These are phyloP conservation scores for Hypoxylon sp. DNA, from an alignment of 2,329 filamentous ascomycete species.

Conservation along the genomic window DNA sequence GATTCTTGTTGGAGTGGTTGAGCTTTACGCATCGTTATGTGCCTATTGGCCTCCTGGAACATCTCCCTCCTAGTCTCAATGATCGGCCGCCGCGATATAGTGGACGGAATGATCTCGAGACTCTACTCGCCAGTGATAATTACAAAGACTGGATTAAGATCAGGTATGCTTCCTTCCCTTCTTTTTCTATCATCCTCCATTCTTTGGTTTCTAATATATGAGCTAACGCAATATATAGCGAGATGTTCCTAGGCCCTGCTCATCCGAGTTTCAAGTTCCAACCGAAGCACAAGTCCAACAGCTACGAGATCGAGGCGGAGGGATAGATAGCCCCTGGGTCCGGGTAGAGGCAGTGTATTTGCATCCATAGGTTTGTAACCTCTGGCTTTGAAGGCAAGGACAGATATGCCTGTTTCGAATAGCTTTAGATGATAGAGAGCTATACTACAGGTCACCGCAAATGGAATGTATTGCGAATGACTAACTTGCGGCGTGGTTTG, in stretches of 20 bases:
- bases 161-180: slow-evolving; percentile 72
- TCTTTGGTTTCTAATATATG: not conserved
- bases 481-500: slow-evolving; percentile 14
- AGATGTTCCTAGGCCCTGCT: slow-evolving; percentile 96
- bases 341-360: not conserved
- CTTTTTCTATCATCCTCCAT: not conserved
- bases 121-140: slow-evolving; percentile 89
- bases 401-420: slow-evolving; percentile 7
- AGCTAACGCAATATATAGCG: slow-evolving; percentile 66
- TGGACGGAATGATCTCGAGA: slow-evolving; percentile 92
- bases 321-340: slow-evolving; percentile 61
- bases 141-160: slow-evolving; percentile 99
- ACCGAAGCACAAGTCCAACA: slow-evolving; percentile 97
- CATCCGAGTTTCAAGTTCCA: slow-evolving; percentile 93
- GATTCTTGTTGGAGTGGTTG: slow-evolving; percentile 95
- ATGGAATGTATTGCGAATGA: slow-evolving; percentile 17
- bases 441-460: slow-evolving; percentile 5
- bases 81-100: slow-evolving; percentile 88
- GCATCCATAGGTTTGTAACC: not conserved
- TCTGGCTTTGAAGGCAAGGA: slow-evolving; percentile 2
- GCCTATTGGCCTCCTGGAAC: slow-evolving; percentile 88
- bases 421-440: slow-evolving; percentile 6
- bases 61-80: slow-evolving; percentile 89
- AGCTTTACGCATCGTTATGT: slow-evolving; percentile 95
- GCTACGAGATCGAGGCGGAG: slow-evolving; percentile 86